These are phyloP conservation scores for Coffea canephora DNA, from an alignment of 257 asterid species.

Conservation along the genomic window DNA sequence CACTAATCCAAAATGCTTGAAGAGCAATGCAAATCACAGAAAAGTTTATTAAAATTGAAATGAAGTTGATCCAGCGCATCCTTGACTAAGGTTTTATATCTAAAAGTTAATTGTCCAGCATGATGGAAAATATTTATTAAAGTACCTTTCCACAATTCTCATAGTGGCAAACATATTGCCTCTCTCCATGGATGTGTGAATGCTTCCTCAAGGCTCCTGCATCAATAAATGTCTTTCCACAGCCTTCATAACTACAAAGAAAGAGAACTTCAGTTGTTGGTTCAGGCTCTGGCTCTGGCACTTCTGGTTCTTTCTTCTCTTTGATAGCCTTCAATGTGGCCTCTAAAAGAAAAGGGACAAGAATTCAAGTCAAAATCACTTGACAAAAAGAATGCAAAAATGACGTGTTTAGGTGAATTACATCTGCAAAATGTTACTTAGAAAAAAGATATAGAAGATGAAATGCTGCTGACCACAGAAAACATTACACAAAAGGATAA, in stretches of 20 bases:
- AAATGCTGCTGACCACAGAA: neutral
- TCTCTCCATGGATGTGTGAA: constrained; percentile 97
- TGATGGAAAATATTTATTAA: neutral
- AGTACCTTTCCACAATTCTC: constrained; percentile 78
- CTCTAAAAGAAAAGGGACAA: constrained; percentile 40
- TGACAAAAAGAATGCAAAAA: neutral
- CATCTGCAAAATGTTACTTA: neutral
- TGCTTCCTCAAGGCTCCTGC: constrained; percentile 97
- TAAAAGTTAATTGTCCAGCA: neutral
- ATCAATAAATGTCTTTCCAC: constrained; percentile 97
- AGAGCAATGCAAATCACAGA: neutral
- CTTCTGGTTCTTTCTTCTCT: constrained; percentile 65
- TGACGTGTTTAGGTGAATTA: neutral
- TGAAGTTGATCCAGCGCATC: neutral
- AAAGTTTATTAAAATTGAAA: neutral
- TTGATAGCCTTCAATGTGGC: constrained; percentile 58
- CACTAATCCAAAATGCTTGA: neutral
- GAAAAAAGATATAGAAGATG: neutral
- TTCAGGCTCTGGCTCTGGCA: constrained; percentile 82
- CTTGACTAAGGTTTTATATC: neutral
- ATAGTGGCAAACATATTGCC: constrained; percentile 89
- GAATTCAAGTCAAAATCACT: neutral
- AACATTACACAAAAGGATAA: no score
- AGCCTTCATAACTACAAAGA: constrained; percentile 94
- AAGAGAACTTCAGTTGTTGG: constrained; percentile 95